These are phyloP conservation scores for Globisporangium okanoganense DNA, from an alignment of 352 stramenopile genomes.

Conservation along the genomic window DNA sequence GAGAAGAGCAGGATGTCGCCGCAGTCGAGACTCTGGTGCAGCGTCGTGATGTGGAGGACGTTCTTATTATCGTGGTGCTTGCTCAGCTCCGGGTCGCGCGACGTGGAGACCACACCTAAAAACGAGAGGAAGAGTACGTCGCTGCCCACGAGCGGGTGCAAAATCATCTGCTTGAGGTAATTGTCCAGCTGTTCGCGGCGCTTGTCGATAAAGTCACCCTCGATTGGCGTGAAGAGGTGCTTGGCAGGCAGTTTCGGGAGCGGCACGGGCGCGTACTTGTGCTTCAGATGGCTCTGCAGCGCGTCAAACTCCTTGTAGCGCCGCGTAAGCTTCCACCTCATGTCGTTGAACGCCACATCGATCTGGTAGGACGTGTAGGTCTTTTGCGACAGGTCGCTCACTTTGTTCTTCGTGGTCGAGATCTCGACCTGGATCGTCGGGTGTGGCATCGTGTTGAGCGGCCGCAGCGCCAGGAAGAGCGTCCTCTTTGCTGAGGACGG, in stretches of 20 bases:
- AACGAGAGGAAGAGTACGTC: constrained; percentile 78
- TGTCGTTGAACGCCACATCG: constrained; percentile 63
- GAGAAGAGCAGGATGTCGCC: constrained; percentile 84
- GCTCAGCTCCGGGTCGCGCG: constrained; percentile 55
- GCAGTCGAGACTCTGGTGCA: constrained; percentile 63
- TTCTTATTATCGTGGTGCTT: constrained; percentile 52
- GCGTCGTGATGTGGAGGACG: constrained; percentile 69
- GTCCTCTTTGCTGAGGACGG: constrained; percentile 14
- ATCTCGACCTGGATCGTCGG: constrained; percentile 61
- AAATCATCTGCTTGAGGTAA: constrained; percentile 55
- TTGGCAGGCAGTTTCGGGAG: constrained; percentile 57
- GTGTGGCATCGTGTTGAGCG: constrained; percentile 55
- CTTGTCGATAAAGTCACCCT: constrained; percentile 59
- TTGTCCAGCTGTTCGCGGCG: constrained; percentile 61
- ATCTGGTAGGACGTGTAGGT: constrained; percentile 71
- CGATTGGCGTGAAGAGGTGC: constrained; percentile 58
- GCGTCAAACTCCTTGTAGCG: constrained; percentile 68
- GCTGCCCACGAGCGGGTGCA: constrained; percentile 37
- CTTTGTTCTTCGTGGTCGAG: constrained; percentile 61
- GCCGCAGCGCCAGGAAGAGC: constrained; percentile 29
- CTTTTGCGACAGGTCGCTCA: constrained; percentile 74
- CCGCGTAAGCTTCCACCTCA: constrained; percentile 61
- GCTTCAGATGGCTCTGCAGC: constrained; percentile 28
- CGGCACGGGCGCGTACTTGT: constrained; percentile 32
- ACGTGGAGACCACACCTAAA: constrained; percentile 65